phyloP scores from a whole-genome alignment of 164 flowering plant species.

The Magnolia sinica region DNA sequence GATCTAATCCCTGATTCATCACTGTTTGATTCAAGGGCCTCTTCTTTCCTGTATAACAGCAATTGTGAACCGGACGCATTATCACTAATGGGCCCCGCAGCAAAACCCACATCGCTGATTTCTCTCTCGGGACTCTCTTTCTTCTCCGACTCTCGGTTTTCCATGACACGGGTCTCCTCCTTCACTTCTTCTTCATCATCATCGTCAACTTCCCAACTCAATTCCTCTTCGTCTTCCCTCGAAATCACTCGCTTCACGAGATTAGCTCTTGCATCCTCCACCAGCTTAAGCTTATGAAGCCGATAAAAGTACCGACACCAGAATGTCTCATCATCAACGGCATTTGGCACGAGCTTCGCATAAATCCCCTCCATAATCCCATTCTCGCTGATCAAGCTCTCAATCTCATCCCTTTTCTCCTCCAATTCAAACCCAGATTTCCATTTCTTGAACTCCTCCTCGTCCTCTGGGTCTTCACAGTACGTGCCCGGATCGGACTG shows the following conservation, averaged over 20 bases:
- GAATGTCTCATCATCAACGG: slow-evolving; percentile 49
- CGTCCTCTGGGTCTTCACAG: slow-evolving; percentile 59
- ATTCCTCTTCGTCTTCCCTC: slow-evolving; percentile 71
- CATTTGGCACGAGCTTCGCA: slow-evolving; percentile 49
- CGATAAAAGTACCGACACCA: slow-evolving; percentile 77
- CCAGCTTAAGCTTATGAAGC: slow-evolving; percentile 56
- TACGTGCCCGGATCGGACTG: slow-evolving; percentile 54
- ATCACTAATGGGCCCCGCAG: neutral
- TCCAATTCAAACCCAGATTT: slow-evolving; percentile 54
- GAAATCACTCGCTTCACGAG: slow-evolving; percentile 70
- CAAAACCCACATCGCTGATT: neutral
- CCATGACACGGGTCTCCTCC: neutral
- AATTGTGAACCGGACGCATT: neutral
- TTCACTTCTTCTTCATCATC: slow-evolving; percentile 16
- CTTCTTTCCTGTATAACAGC: neutral
- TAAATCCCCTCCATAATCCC: slow-evolving; percentile 42
- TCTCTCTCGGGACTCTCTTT: neutral
- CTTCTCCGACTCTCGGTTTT: neutral
- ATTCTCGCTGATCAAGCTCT: slow-evolving; percentile 42
- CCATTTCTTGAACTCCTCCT: slow-evolving; percentile 56
- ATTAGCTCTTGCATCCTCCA: slow-evolving; percentile 65
- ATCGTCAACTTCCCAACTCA: slow-evolving; percentile 88
- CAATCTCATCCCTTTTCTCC: slow-evolving; percentile 55
- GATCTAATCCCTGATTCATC: slow-evolving; percentile 18
- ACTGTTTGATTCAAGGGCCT: neutral